Percentiles rank a stretch among this genome's conserved stretches.
Conservation (phyloP, 2,329 filamentous ascomycete genomes). For the Hortaea sp. region DNA sequence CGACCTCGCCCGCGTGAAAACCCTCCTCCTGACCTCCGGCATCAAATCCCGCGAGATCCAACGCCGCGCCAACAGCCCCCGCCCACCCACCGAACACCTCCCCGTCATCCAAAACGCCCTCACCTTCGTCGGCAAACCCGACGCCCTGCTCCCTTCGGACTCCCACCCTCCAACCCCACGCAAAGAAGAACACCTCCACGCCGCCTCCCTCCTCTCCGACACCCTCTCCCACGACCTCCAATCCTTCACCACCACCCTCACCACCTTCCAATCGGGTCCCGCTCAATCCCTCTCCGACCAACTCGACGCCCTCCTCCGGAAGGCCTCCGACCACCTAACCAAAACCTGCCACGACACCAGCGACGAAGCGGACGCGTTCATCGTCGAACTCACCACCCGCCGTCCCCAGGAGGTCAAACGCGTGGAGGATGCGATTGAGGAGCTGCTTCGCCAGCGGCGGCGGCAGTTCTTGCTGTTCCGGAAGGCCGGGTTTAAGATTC, state of each 20-base stretch:
- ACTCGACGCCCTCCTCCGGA: conserved; percentile 34
- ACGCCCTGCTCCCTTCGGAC: conserved; percentile 22
- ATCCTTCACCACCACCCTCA: conserved; percentile 38
- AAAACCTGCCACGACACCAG: conserved; percentile 56
- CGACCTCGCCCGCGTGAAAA: conserved; percentile 71
- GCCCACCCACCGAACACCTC: conserved; percentile 18
- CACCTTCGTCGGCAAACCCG: conserved; percentile 26
- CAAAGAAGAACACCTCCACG: conserved; percentile 44
- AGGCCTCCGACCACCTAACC: conserved; percentile 42
- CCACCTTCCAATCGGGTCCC: conserved; percentile 39
- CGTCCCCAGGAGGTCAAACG: conserved; percentile 73
- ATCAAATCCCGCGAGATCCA: conserved; percentile 79
- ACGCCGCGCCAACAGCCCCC: conserved; percentile 47
- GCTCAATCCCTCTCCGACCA: conserved; percentile 35
- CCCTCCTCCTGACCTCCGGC: conserved; percentile 72
- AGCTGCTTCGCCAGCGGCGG: conserved; percentile 60
- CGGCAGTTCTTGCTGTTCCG: conserved; percentile 66
- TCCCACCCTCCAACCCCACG: conserved; percentile 29
- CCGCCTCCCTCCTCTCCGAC: conserved; percentile 41
- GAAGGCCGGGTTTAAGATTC: conserved; percentile 64
- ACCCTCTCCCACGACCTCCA: conserved; percentile 32
- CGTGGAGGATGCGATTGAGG: conserved; percentile 64
- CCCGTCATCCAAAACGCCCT: conserved; percentile 29
- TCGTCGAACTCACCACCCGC: conserved; percentile 62
- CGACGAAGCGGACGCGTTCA: conserved; percentile 71